These are phyloP conservation scores for Amanita inopinata DNA, from an alignment of 768 basidiomycete species.

Conservation along the genomic window DNA sequence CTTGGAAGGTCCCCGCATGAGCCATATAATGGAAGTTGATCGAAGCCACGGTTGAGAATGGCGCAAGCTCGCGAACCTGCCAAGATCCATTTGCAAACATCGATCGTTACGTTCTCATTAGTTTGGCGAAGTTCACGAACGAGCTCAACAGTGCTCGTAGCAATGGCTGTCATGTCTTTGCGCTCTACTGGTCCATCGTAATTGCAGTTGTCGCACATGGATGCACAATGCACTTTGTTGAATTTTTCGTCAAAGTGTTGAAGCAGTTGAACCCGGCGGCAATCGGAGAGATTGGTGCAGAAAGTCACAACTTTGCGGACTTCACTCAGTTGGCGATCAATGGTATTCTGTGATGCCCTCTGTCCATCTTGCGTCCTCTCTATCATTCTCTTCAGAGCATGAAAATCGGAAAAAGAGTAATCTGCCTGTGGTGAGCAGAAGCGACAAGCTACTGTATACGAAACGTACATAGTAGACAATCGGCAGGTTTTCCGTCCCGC, in stretches of 20 bases:
- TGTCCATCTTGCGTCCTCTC: slow-evolving; percentile 39
- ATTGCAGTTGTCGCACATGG: slow-evolving; percentile 79
- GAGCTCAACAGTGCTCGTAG: slow-evolving; percentile 47
- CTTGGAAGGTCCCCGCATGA: slow-evolving; percentile 37
- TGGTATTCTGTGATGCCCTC: slow-evolving; percentile 39
- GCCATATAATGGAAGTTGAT: slow-evolving; percentile 42
- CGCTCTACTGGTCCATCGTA: slow-evolving; percentile 32
- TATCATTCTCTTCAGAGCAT: slow-evolving; percentile 50
- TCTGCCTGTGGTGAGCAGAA: slow-evolving; percentile 31
- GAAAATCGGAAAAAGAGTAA: slow-evolving; percentile 53
- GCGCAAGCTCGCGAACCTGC: slow-evolving; percentile 47
- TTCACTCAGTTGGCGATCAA: slow-evolving; percentile 56
- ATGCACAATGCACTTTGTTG: slow-evolving; percentile 50
- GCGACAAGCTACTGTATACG: background rate
- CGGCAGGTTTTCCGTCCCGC: slow-evolving; percentile 74
- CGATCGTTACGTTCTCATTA: slow-evolving; percentile 48
- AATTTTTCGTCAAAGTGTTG: slow-evolving; percentile 85
- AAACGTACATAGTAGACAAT: slow-evolving; percentile 77
- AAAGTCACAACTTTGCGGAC: slow-evolving; percentile 67
- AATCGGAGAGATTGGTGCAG: slow-evolving; percentile 73
- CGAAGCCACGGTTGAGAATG: slow-evolving; percentile 37
- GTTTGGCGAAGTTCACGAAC: slow-evolving; percentile 33
- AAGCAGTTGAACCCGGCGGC: slow-evolving; percentile 81
- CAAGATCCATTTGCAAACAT: slow-evolving; percentile 52
- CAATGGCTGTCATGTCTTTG: slow-evolving; percentile 54